Base-by-base conservation (phyloP, 257 asterid genomes). In the Misopates orontium region DNA sequence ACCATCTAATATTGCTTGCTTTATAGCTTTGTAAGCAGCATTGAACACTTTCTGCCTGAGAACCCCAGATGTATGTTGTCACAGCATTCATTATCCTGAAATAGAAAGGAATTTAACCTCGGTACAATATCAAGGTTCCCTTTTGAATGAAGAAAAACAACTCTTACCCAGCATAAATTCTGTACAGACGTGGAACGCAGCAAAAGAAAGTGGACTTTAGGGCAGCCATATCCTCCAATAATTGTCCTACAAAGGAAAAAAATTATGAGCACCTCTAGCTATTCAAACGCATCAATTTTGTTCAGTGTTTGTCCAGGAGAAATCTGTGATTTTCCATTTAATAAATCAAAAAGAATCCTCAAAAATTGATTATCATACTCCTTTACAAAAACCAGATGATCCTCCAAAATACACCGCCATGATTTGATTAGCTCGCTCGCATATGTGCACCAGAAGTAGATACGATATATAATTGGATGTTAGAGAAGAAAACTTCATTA, bases 151-250 rank as follows among this genome's bases (percentile, higher is more conserved):
- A 15, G n/a, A 14, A 24, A 36, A 8, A 8, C 12, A 41, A 17
- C 45, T 44, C 12, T 50, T 86, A 93, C 99, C 97, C 97, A 44
- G 88, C 95, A 79, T 93, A 93, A 73, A 93, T 93, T 77, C 96
- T 81, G 95, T 84, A 86, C n/a, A 93, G 85, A 51, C 99, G 96
- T 74, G 99, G 99, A 70, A 93, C 99, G 69, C 99, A 90, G 75
- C 95, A 75, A 84, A 93, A 93, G 68, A 90, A 69, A 51, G 99
- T 93, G 75, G 99, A 97, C 72, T 90, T 86, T 60, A 93, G 82
- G 64, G 87, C 87, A 50, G 84, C 95, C 77, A 90, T 78, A 83
- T 93, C 98, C 69, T 92, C 98, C 95, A 89, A 78, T 83, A 92
- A 66, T 81, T 87, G 78, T 93, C 97, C 99, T 93, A 87, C 77